Conservation (phyloP, 306 rosid genomes). For the Pyrus pyrifolia region DNA sequence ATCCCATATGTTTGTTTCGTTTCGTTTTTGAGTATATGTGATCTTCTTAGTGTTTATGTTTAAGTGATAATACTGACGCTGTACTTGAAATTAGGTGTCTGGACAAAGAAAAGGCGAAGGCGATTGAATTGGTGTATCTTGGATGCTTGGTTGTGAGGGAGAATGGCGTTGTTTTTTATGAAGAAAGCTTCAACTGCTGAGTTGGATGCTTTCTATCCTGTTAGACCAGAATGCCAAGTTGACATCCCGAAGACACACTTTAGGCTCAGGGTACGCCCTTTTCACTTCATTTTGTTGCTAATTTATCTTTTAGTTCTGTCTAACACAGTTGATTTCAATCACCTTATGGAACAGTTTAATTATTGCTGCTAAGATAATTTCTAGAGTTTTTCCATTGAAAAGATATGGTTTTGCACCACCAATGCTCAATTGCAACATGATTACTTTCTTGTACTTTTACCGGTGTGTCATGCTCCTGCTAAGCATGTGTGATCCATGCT, state of each 20-base stretch:
- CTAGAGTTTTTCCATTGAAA: not conserved
- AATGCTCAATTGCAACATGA: not conserved
- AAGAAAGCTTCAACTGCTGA: conserved; percentile 34
- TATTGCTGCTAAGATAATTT: not conserved
- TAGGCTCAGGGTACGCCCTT: conserved; percentile 70
- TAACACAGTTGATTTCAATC: not conserved
- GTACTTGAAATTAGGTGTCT: not conserved
- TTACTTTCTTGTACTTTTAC: not conserved
- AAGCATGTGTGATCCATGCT: not conserved
- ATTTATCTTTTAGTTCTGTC: not conserved
- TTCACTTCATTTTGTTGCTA: not conserved
- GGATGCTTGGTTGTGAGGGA: conserved; percentile 19
- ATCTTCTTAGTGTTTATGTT: conserved; percentile 14
- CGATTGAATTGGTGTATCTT: conserved; percentile 11
- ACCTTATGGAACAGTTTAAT: not conserved
- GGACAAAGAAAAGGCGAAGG: not conserved
- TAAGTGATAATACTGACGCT: conserved; percentile 1
- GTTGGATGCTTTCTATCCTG: conserved; percentile 41
- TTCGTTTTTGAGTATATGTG: not conserved
- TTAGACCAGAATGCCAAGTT: conserved; percentile 38
- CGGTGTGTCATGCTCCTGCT: not conserved
- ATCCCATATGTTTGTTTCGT: not conserved
- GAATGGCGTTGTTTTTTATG: conserved; percentile 20
- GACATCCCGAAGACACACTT: conserved; percentile 59
- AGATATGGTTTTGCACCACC: not conserved